Evolutionary conservation across 192 early-diverging fungal species (phyloP).

Genomic region (Lunasporangiospora selenospora): DNA sequence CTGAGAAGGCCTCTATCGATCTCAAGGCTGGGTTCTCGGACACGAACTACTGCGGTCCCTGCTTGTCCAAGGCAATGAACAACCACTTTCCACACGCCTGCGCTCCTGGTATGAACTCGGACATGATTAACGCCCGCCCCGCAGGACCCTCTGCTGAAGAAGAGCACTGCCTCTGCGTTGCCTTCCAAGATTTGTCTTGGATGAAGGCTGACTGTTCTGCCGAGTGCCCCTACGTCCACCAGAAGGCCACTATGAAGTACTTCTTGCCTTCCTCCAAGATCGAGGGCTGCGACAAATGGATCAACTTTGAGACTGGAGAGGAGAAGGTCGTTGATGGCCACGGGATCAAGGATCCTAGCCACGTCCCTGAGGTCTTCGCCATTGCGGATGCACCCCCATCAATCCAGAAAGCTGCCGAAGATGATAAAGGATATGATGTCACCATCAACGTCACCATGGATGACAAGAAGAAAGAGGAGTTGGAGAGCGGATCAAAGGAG

Average conservation of each 20-base stretch:
- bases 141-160: slow-evolving; percentile 19
- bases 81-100: slow-evolving; percentile 48
- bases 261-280: slow-evolving; percentile 37
- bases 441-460: slow-evolving; percentile 4
- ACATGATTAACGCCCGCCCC: slow-evolving; percentile 15
- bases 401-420: slow-evolving; percentile 1
- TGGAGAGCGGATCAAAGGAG: not conserved
- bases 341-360: slow-evolving; percentile 3
- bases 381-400: slow-evolving; percentile 16
- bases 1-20: slow-evolving; percentile 12
- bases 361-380: slow-evolving; percentile 25
- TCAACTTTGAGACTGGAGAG: slow-evolving; percentile 26
- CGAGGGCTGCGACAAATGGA: slow-evolving; percentile 40
- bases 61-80: slow-evolving; percentile 43
- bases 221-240: slow-evolving; percentile 29
- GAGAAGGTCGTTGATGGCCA: slow-evolving; percentile 17
- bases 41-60: slow-evolving; percentile 22
- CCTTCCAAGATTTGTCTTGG: slow-evolving; percentile 39
- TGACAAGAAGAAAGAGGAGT: slow-evolving; percentile 10
- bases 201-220: slow-evolving; percentile 47
- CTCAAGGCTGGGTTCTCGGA: slow-evolving; percentile 4
- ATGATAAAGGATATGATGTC: slow-evolving; percentile 8
- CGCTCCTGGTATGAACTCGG: slow-evolving; percentile 3
- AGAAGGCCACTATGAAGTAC: slow-evolving; percentile 18
- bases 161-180: slow-evolving; percentile 34